Percentiles rank a stretch among this genome's conserved stretches.
Conservation (phyloP, 495 filamentous ascomycete genomes). For the Lepraria neglecta region DNA sequence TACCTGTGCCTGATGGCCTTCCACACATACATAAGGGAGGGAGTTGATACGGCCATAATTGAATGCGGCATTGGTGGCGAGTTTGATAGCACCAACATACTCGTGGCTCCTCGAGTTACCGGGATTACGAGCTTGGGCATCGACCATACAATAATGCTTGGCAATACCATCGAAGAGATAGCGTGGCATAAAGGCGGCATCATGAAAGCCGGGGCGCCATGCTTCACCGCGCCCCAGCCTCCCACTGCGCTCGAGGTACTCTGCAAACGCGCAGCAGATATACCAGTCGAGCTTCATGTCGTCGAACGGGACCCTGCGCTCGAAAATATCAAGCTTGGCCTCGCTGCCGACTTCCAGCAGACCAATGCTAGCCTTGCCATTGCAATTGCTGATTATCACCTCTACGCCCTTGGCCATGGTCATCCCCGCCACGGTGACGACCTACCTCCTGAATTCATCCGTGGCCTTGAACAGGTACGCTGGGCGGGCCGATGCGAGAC, state of each 20-base stretch:
- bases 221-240: slow-evolving; percentile 69
- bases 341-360: slow-evolving; percentile 77
- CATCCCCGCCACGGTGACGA: slow-evolving; percentile 7
- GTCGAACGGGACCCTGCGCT: slow-evolving; percentile 61
- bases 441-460: slow-evolving; percentile 61
- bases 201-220: slow-evolving; percentile 64
- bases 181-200: slow-evolving; percentile 98
- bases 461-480: slow-evolving; percentile 66
- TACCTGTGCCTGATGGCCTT: slow-evolving; percentile 87
- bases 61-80: slow-evolving; percentile 93
- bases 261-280: slow-evolving; percentile 61
- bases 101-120: slow-evolving; percentile 61
- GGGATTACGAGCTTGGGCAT: slow-evolving; percentile 85
- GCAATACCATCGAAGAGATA: slow-evolving; percentile 79
- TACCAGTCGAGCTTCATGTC: slow-evolving; percentile 44
- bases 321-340: slow-evolving; percentile 57
- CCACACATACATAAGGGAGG: slow-evolving; percentile 75
- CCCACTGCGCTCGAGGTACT: slow-evolving; percentile 63
- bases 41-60: slow-evolving; percentile 75
- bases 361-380: slow-evolving; percentile 80
- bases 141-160: slow-evolving; percentile 76
- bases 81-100: slow-evolving; percentile 90
- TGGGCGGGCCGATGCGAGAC: slow-evolving; percentile 83
- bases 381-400: slow-evolving; percentile 53
- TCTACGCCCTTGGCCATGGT: slow-evolving; percentile 25